Conservation (phyloP, 176 grass and related monocot species). For the Saccharum officinarum region DNA sequence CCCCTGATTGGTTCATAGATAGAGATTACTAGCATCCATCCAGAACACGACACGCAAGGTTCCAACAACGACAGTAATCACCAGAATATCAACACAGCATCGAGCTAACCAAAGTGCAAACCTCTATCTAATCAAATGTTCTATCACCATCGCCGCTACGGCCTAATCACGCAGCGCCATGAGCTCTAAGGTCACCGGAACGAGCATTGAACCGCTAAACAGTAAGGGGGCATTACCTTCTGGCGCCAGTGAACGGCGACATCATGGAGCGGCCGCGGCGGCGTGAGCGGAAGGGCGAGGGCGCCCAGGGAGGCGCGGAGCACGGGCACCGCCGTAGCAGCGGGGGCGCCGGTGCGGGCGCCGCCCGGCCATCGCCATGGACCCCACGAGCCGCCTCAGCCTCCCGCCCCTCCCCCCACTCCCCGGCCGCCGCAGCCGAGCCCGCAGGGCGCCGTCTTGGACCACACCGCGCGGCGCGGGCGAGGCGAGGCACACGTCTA, state of each 20-base stretch:
- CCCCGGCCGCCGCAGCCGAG: slow-evolving; percentile 38
- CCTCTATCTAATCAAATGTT: too few species aligned
- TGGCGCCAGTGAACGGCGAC: slow-evolving; percentile 31
- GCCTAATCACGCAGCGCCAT: neutral
- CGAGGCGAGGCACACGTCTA: neutral
- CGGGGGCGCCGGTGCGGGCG: slow-evolving; percentile 33
- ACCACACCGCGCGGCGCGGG: slow-evolving; percentile 19
- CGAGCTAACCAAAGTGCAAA: too few species aligned
- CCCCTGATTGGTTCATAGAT: too few species aligned
- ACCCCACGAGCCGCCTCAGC: slow-evolving; percentile 49
- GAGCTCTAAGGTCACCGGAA: neutral
- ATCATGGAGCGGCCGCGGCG: slow-evolving; percentile 15
- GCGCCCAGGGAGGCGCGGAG: slow-evolving; percentile 24
- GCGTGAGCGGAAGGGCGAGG: slow-evolving; percentile 30
- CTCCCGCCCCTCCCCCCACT: slow-evolving; percentile 35
- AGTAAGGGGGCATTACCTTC: slow-evolving; percentile 28
- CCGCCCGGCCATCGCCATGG: slow-evolving; percentile 52
- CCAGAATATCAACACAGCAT: too few species aligned
- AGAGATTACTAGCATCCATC: too few species aligned
- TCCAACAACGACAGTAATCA: too few species aligned
- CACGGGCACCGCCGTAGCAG: slow-evolving; percentile 40
- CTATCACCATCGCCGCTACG: neutral
- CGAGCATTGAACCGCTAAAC: neutral
- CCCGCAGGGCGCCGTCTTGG: slow-evolving; percentile 58
- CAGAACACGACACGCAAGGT: too few species aligned